phyloP scores from a whole-genome alignment of 805 yeast species.

The Candida yuanshanica region DNA sequence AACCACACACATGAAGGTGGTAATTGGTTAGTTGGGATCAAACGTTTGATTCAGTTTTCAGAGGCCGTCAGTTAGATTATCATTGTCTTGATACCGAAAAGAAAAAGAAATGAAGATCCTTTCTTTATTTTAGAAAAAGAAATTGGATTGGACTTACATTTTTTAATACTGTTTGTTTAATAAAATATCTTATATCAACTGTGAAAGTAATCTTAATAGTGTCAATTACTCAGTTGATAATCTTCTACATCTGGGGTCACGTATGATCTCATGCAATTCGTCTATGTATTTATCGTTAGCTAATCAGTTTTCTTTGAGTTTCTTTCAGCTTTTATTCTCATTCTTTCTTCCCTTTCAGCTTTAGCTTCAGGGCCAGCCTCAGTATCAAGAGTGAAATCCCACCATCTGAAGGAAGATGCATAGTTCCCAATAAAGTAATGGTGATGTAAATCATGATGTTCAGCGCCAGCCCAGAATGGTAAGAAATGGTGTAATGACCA shows the following conservation, averaged over 20 bases:
- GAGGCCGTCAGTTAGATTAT: slow-evolving; percentile 25
- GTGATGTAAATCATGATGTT: slow-evolving; percentile 95
- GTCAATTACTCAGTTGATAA: too few species aligned
- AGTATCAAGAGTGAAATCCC: slow-evolving; percentile 84
- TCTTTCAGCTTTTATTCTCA: slow-evolving; percentile 27
- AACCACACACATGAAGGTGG: slow-evolving; percentile 71
- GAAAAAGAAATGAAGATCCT: too few species aligned
- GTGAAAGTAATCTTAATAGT: neutral
- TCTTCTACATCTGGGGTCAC: too few species aligned
- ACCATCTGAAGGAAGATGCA: slow-evolving; percentile 91
- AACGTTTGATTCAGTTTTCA: slow-evolving; percentile 75
- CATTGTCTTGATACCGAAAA: neutral
- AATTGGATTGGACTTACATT: neutral
- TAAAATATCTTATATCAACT: neutral
- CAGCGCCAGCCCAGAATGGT: slow-evolving; percentile 98
- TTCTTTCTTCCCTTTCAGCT: slow-evolving; percentile 57
- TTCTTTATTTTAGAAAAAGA: neutral
- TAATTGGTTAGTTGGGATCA: slow-evolving; percentile 89
- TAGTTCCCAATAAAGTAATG: slow-evolving; percentile 92
- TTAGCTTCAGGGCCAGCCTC: slow-evolving; percentile 80
- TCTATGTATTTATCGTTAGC: neutral
- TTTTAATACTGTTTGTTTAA: neutral
- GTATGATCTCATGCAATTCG: too few species aligned
- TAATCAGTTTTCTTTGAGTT: neutral
- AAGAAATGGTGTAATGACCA: slow-evolving; percentile 86